Evolutionary conservation across 495 filamentous ascomycete genomes (phyloP), one percentile per base, ranked within the genome.

Genomic region (Penicillium parvum): DNA sequence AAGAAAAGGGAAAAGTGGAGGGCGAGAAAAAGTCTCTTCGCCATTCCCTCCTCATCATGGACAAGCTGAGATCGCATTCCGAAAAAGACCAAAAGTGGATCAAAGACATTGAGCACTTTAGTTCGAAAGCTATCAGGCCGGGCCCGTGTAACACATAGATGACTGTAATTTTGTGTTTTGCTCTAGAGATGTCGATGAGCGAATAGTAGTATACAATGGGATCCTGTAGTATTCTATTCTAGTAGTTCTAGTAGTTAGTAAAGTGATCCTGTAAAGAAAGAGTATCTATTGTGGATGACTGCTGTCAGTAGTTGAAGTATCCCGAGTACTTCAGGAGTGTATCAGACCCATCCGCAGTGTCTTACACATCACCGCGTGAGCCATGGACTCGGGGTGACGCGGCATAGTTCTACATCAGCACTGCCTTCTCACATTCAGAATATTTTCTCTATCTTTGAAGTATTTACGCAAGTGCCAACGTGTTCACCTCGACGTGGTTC

Each of bases 121-220:
- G 50, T 54, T 43, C 46, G 26, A 35, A 43, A 49, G 30, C 48
- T 52, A 52, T 45, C n/a, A 45, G 12, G 54, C 35, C 54, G 26
- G 50, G 35, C 27, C 52, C 52, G 55, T 50, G 57, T 60, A 53
- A 60, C 57, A 60, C 44, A 36, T 59, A 50, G 49, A 58, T 58
- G 55, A 59, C 46, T 45, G 56, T 60, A 60, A 60, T 57, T 48
- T 55, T 20, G 27, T 40, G 36, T 47, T 53, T 53, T 40, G 40
- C 15, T n/a, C 16, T 18, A 10, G 28, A 16, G 11, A 28, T 28
- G 12, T 30, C 28, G 5, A 15, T 15, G 28, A 30, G 28, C 23
- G 23, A 27, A 11, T 27, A 27, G 23, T 27, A n/a, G n/a, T n/a
- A n/a, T n/a, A n/a, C n/a, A n/a, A n/a, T n/a, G n/a, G n/a, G n/a